Percentiles rank a stretch among this genome's conserved stretches.
phyloP scores from a whole-genome alignment of 257 asterid species.

The Datura wrightii region DNA sequence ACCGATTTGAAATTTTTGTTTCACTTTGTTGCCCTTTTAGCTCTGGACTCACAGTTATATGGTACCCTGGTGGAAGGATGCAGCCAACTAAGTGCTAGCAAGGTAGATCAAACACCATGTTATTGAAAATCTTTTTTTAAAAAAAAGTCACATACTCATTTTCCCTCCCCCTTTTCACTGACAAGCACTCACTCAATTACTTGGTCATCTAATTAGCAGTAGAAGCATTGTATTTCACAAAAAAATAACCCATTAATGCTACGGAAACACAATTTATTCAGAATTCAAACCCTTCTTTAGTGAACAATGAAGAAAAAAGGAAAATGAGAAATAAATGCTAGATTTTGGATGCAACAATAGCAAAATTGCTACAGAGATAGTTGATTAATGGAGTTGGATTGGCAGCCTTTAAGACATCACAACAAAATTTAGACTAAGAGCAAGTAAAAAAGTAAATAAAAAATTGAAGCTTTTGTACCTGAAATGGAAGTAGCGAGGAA shows the following conservation, averaged over 20 bases:
- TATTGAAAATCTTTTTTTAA: no score
- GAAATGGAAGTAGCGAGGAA: slow-evolving; percentile 23
- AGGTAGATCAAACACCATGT: not conserved
- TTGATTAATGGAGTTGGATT: no score
- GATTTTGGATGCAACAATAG: not conserved
- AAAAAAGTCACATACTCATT: not conserved
- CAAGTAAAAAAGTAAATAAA: not conserved
- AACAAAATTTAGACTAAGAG: not conserved
- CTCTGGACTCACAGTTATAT: not conserved
- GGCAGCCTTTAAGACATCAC: not conserved
- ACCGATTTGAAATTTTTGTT: no score
- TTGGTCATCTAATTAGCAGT: not conserved
- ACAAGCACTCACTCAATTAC: not conserved
- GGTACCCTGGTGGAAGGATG: not conserved
- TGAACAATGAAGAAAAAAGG: not conserved
- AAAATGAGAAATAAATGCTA: not conserved
- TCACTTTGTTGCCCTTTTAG: no score
- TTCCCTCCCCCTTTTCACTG: not conserved
- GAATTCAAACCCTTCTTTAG: not conserved
- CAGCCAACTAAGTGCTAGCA: not conserved
- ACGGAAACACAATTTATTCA: no score
- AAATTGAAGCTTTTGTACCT: slow-evolving; percentile 32
- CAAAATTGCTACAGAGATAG: not conserved
- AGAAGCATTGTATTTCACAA: not conserved
- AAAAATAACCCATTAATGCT: not conserved